These are phyloP conservation scores for Aspergillus cavernicola DNA, from an alignment of 495 filamentous ascomycete species.

Conservation along the genomic window DNA sequence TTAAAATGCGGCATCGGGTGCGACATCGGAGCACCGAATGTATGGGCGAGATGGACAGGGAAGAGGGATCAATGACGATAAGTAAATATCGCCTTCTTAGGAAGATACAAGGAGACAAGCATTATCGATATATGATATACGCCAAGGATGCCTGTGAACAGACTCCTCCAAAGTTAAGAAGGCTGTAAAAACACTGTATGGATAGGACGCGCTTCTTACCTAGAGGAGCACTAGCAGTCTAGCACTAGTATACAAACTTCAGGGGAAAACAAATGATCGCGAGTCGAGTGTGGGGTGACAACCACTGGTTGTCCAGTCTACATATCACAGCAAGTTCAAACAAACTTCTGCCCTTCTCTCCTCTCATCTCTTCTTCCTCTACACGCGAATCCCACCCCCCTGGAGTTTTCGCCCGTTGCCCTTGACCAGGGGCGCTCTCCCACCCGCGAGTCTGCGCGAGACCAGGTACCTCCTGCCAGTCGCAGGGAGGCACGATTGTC, in stretches of 20 bases:
- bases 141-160: background rate
- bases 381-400: background rate
- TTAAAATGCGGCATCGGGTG: too few species aligned
- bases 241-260: slow-evolving; percentile 13
- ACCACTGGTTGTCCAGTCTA: background rate
- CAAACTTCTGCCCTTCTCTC: background rate
- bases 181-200: background rate
- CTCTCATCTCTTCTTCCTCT: background rate
- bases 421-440: background rate
- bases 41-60: too few species aligned
- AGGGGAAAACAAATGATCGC: slow-evolving; percentile 8
- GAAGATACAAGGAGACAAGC: too few species aligned
- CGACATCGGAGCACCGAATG: too few species aligned
- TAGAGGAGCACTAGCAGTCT: too few species aligned
- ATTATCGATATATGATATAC: too few species aligned
- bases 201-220: slow-evolving; percentile 1
- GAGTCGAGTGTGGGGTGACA: slow-evolving; percentile 11
- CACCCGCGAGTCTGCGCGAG: background rate
- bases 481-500: background rate
- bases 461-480: background rate
- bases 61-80: too few species aligned
- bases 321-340: slow-evolving; percentile 1
- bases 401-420: background rate
- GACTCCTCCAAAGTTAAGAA: background rate
- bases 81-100: too few species aligned